phyloP scores from a whole-genome alignment of 2,329 filamentous ascomycete genomes.

The Pseudogymnoascus sp. region DNA sequence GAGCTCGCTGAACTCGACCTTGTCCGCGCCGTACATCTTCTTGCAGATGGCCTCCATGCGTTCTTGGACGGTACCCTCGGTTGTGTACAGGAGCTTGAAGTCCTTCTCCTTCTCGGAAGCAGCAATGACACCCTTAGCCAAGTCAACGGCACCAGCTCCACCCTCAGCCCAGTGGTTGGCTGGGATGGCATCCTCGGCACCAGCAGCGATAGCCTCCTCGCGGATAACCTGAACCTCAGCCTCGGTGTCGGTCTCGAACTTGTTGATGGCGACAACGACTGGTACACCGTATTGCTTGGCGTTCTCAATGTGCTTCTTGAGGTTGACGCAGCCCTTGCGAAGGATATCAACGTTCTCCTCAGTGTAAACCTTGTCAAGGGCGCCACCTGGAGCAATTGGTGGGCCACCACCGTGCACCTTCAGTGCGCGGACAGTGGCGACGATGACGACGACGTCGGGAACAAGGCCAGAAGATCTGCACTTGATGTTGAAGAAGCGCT shows the following conservation, averaged over 20 bases:
- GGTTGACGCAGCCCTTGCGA: slow-evolving; percentile 82
- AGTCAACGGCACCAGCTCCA: slow-evolving; percentile 79
- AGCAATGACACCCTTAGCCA: slow-evolving; percentile 79
- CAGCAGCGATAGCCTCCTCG: slow-evolving; percentile 84
- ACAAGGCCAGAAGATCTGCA: slow-evolving; percentile 88
- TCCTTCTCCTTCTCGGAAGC: slow-evolving; percentile 78
- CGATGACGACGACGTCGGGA: slow-evolving; percentile 89
- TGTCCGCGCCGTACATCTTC: slow-evolving; percentile 88
- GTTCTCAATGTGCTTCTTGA: slow-evolving; percentile 91
- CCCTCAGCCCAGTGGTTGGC: slow-evolving; percentile 97
- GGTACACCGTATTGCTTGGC: slow-evolving; percentile 84
- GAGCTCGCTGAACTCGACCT: slow-evolving; percentile 86
- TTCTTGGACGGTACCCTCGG: slow-evolving; percentile 73
- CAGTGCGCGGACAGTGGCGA: slow-evolving; percentile 88
- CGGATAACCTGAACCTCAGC: slow-evolving; percentile 84
- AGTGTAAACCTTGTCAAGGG: slow-evolving; percentile 81
- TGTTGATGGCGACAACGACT: slow-evolving; percentile 95
- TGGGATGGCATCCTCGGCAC: slow-evolving; percentile 86
- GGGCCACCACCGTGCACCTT: slow-evolving; percentile 97
- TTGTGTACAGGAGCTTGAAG: slow-evolving; percentile 78
- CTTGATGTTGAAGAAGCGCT: slow-evolving; percentile 99
- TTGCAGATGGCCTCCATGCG: slow-evolving; percentile 86
- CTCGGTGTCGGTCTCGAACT: slow-evolving; percentile 87
- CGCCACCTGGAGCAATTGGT: slow-evolving; percentile 79
- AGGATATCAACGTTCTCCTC: slow-evolving; percentile 91